Evolutionary conservation across 2,329 filamentous ascomycete genomes (phyloP).

Genomic region (Alternaria incomplexa): DNA sequence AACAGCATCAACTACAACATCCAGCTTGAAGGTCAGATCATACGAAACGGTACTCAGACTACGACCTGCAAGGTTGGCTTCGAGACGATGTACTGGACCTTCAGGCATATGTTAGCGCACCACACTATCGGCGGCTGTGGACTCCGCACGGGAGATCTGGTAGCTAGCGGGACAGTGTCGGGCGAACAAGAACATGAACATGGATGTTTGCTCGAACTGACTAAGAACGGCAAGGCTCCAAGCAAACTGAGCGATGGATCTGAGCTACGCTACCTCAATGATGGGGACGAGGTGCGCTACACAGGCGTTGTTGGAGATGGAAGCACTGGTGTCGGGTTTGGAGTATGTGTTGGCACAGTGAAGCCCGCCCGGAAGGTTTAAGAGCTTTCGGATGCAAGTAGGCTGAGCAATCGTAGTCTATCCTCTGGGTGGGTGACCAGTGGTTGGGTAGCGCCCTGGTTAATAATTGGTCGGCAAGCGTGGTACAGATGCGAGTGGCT

Average conservation of each 20-base stretch:
- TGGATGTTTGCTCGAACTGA: slow-evolving; percentile 52
- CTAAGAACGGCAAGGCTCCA: slow-evolving; percentile 44
- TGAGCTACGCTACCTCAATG: slow-evolving; percentile 48
- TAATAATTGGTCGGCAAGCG: slow-evolving; percentile 1
- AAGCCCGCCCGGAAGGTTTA: slow-evolving; percentile 29
- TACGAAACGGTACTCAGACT: slow-evolving; percentile 22
- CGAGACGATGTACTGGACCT: slow-evolving; percentile 54
- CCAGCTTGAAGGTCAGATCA: slow-evolving; percentile 27
- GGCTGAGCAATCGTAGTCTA: background rate
- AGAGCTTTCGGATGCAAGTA: background rate
- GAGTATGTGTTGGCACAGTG: slow-evolving; percentile 48
- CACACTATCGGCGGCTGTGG: slow-evolving; percentile 52
- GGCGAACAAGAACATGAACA: slow-evolving; percentile 47
- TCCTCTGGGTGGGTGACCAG: background rate
- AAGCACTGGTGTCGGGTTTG: slow-evolving; percentile 47
- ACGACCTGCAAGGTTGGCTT: slow-evolving; percentile 41
- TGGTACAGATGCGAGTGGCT: slow-evolving; percentile 1
- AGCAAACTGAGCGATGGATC: slow-evolving; percentile 36
- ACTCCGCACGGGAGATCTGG: slow-evolving; percentile 51
- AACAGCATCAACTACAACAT: slow-evolving; percentile 34
- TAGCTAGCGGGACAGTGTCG: slow-evolving; percentile 55
- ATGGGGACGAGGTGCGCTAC: slow-evolving; percentile 51
- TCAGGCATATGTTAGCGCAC: slow-evolving; percentile 54
- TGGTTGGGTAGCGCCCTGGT: background rate
- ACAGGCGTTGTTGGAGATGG: slow-evolving; percentile 46